Evolutionary conservation across 495 filamentous ascomycete species (phyloP), one percentile per base, ranked within the genome.

Genomic region (Pyrenopolyporus hunteri): DNA sequence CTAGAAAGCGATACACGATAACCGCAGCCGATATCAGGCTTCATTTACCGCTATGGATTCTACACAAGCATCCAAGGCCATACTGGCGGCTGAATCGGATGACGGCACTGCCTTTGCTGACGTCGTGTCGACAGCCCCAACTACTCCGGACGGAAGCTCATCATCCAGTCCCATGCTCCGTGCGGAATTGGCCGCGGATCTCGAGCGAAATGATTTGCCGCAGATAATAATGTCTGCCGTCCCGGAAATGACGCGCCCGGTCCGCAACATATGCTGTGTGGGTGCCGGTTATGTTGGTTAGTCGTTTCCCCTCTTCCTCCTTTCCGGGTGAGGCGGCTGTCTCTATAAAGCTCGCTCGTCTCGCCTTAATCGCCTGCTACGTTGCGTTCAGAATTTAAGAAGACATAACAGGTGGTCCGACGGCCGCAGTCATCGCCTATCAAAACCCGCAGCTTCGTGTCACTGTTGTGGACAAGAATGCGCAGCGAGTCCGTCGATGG

Each of bases 381-480:
- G 19, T 16, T 37, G 48, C 52, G 36, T 35, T 31, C 22, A n/a
- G 26, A 47, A 29, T 26, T 57, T 49, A 22, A 46, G 17, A 28
- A n/a, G 17, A 16, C n/a, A 16, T 36, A n/a, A 44, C 65, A 87
- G 89, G 89, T 48, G 90, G 89, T 1, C 89, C 90, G 25, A 91
- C 89, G 3, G 86, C 87, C 29, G 87, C 89, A 17, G 80, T 93
- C 26, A 86, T 91, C 32, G 90, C 90, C 11, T 81, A 82, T 59
- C 82, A 90, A 44, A 90, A 90, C 61, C 87, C 87, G 0, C 72
- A 84, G 23, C 76, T 92, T 37, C 70, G 70, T 8, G 86, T 93
- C 14, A 88, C 85, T 7, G 89, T 93, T 9, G 85, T 92, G 14
- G 90, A 93, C 67, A 73, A 84, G 43, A 85, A 90, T 68, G 77